phyloP scores from a whole-genome alignment of 2,329 filamentous ascomycete genomes.

The Elsinoe australis region DNA sequence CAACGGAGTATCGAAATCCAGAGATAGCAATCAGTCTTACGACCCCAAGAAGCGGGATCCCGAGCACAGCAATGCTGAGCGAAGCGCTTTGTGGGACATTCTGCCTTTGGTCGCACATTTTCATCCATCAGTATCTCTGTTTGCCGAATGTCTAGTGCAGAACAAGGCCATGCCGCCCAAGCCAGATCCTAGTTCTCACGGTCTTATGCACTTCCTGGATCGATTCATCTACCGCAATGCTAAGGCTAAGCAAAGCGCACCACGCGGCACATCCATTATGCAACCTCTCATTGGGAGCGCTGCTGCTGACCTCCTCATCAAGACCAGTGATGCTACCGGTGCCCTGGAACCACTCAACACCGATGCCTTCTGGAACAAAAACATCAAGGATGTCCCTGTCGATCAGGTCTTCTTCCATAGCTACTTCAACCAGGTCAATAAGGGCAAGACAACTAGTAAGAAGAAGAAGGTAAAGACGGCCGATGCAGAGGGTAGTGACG shows the following conservation, averaged over 20 bases:
- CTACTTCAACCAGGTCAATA: conserved; percentile 69
- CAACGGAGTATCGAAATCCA: conserved; percentile 20
- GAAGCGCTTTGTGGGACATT: conserved; percentile 88
- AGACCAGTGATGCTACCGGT: conserved; percentile 50
- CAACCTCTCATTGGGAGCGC: conserved; percentile 70
- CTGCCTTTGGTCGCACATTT: conserved; percentile 75
- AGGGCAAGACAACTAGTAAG: conserved; percentile 49
- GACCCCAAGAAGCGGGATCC: conserved; percentile 89
- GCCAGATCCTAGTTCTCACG: conserved; percentile 83
- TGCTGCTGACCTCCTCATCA: conserved; percentile 54
- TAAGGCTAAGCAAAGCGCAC: conserved; percentile 56
- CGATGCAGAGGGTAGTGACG: conserved; percentile 35
- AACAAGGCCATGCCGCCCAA: conserved; percentile 70
- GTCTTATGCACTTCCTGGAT: conserved; percentile 89
- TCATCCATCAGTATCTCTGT: conserved; percentile 85
- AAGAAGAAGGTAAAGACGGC: conserved; percentile 46
- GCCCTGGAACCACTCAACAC: conserved; percentile 67
- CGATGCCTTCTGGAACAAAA: conserved; percentile 85
- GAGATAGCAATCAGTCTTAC: conserved; percentile 43
- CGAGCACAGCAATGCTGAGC: conserved; percentile 85
- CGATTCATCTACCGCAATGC: conserved; percentile 97
- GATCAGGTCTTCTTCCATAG: conserved; percentile 98
- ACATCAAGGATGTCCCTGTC: conserved; percentile 73
- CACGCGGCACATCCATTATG: conserved; percentile 88
- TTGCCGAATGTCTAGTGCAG: conserved; percentile 63